Conservation (phyloP, 441 rosid species). For the Aleurites moluccanus region DNA sequence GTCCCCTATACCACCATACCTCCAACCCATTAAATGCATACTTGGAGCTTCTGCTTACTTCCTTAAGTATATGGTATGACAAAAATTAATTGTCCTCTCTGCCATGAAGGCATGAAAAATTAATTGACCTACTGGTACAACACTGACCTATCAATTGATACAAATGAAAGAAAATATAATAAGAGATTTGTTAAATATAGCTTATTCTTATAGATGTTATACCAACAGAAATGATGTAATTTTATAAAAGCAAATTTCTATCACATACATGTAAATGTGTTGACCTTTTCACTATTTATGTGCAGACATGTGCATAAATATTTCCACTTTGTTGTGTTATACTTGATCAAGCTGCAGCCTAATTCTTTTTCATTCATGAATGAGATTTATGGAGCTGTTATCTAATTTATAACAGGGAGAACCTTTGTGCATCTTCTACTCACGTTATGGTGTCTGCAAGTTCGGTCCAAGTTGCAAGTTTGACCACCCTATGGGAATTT, state of each 20-base stretch:
- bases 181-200: not conserved
- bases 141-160: not conserved
- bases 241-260: not conserved
- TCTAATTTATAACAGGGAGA: conserved; percentile 66
- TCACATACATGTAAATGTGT: not conserved
- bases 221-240: not conserved
- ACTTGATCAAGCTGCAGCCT: not conserved
- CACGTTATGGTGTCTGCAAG: conserved; percentile 97
- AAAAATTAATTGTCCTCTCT: not conserved
- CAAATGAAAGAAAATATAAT: not conserved
- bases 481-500: conserved; percentile 94
- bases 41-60: not conserved
- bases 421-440: conserved; percentile 89
- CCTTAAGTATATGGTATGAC: not conserved
- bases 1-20: not conserved
- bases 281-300: not conserved
- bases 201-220: not conserved
- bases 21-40: not conserved
- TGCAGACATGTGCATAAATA: not conserved
- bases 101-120: not conserved
- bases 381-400: conserved; percentile 29
- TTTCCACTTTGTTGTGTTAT: not conserved
- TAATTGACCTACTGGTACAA: not conserved
- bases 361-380: not conserved
- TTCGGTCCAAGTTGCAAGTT: conserved; percentile 99